Percentiles rank a stretch among this genome's conserved stretches.
Evolutionary conservation across 805 yeast species (phyloP).

Genomic region (Ogataea parapolymorpha): DNA sequence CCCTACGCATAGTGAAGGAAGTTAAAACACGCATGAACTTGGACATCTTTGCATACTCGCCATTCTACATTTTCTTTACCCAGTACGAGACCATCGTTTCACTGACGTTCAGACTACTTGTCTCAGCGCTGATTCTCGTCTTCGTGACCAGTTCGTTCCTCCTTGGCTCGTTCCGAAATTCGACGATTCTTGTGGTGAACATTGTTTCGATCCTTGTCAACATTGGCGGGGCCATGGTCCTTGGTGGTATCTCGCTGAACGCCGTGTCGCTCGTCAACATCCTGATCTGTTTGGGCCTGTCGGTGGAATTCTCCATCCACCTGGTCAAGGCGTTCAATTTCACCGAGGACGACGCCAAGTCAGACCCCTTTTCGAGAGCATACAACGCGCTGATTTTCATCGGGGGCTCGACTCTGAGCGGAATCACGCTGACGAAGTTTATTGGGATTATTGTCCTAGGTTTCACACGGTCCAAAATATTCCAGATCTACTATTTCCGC

Average conservation of each 20-base stretch:
- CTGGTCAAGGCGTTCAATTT: conserved; percentile 71
- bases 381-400: conserved; percentile 65
- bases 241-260: conserved; percentile 74
- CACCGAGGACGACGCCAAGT: conserved; percentile 13
- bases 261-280: conserved; percentile 89
- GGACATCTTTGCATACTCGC: conserved; percentile 83
- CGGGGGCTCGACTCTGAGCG: conserved; percentile 90
- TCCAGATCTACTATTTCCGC: conserved; percentile 86
- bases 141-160: conserved; percentile 51
- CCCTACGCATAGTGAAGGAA: conserved; percentile 62
- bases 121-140: conserved; percentile 48
- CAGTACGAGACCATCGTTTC: conserved; percentile 69
- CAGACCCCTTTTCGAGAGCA: conserved; percentile 34
- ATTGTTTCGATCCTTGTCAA: conserved; percentile 64
- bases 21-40: conserved; percentile 39
- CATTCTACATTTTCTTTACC: conserved; percentile 88
- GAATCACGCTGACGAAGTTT: conserved; percentile 84
- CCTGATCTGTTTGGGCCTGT: conserved; percentile 88
- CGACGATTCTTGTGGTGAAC: conserved; percentile 52
- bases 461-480: conserved; percentile 82
- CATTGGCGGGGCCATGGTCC: conserved; percentile 76
- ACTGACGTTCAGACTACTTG: conserved; percentile 54
- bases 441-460: conserved; percentile 86
- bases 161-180: conserved; percentile 64
- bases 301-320: conserved; percentile 91